phyloP scores from a whole-genome alignment of 2,329 filamentous ascomycete species.

The Venturia pyrina region DNA sequence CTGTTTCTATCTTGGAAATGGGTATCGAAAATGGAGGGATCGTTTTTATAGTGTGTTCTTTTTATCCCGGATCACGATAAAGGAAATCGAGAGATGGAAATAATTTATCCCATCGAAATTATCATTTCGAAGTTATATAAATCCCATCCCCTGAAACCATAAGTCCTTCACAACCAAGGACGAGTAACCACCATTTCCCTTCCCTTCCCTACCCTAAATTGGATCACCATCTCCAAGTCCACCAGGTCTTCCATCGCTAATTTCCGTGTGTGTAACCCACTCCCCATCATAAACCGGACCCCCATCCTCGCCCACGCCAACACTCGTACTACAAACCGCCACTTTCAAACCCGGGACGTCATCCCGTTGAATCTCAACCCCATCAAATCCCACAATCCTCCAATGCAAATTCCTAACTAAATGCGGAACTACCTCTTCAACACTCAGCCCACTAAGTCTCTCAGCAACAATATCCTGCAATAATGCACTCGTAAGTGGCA shows the following conservation, averaged over 20 bases:
- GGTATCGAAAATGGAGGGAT: no score
- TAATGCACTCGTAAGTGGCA: constrained; percentile 29
- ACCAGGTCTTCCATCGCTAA: constrained; percentile 16
- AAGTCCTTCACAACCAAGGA: no score
- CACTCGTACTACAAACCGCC: constrained; percentile 13
- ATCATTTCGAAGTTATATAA: no score
- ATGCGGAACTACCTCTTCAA: constrained; percentile 20
- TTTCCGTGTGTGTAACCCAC: constrained; percentile 11
- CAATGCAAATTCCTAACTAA: constrained; percentile 15
- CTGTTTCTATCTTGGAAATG: no score
- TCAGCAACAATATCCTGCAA: constrained; percentile 23
- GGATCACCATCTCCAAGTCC: constrained; percentile 4
- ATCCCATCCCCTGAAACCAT: no score
- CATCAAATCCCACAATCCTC: constrained; percentile 14
- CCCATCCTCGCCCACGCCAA: constrained; percentile 14
- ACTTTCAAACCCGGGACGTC: constrained; percentile 15
- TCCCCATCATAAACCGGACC: constrained; percentile 12
- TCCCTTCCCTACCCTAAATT: not conserved
- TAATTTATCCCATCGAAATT: no score
- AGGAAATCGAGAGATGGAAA: no score
- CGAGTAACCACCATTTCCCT: no score
- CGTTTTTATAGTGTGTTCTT: no score
- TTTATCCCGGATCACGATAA: no score
- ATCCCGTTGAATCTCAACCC: constrained; percentile 12
- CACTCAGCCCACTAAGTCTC: constrained; percentile 21